These are phyloP conservation scores for Mycena amicta DNA, from an alignment of 768 basidiomycete genomes.

Conservation along the genomic window DNA sequence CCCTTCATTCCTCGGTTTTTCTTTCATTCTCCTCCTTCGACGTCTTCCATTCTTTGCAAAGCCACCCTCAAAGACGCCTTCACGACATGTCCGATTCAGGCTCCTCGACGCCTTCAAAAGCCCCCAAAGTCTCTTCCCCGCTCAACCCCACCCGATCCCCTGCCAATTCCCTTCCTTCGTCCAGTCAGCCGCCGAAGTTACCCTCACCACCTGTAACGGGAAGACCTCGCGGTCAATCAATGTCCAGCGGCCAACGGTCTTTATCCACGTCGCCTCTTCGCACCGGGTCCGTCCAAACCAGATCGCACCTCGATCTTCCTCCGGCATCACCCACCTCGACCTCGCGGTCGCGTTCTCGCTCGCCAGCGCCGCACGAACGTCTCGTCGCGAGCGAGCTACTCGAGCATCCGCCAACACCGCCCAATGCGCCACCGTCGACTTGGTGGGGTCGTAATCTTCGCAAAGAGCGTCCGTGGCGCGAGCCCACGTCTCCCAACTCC, in stretches of 20 bases:
- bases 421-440: constrained; percentile 19
- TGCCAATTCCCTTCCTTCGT: constrained; percentile 10
- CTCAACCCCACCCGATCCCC: constrained; percentile 18
- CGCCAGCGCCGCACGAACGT: constrained; percentile 11
- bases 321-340: constrained; percentile 9
- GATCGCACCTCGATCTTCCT: neutral
- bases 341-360: constrained; percentile 10
- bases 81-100: constrained; percentile 8
- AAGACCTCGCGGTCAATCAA: constrained; percentile 16
- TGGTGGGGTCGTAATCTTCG: constrained; percentile 20
- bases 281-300: neutral
- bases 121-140: constrained; percentile 18
- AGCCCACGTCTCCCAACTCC: constrained; percentile 3
- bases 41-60: constrained; percentile 11
- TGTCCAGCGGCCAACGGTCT: constrained; percentile 3
- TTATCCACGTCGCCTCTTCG: constrained; percentile 11
- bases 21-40: constrained; percentile 1
- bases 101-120: constrained; percentile 8
- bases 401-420: constrained; percentile 19
- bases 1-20: constrained; percentile 9
- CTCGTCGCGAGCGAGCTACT: constrained; percentile 19
- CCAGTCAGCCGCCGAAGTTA: constrained; percentile 9
- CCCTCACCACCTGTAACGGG: constrained; percentile 8
- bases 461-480: constrained; percentile 19
- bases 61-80: constrained; percentile 8